These are phyloP conservation scores for Microbotryum saponariae DNA, from an alignment of 1,284 basidiomycete genomes.

Conservation along the genomic window DNA sequence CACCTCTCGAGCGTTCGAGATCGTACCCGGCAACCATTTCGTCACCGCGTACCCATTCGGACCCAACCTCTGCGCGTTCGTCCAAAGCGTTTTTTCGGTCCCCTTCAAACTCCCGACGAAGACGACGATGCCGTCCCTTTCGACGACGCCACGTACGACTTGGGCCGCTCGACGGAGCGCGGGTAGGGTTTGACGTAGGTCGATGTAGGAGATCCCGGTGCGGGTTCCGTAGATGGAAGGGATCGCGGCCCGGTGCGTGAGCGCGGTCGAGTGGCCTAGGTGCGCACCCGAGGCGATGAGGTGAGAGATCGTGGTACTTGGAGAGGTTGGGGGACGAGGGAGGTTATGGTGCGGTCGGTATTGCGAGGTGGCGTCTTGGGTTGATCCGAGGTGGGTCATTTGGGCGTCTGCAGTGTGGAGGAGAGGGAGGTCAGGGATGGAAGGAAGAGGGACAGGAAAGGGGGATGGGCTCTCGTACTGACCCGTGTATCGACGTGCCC, in stretches of 20 bases:
- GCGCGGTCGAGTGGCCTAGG: slow-evolving; percentile 74
- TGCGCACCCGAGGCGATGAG: slow-evolving; percentile 89
- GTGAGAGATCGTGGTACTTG: slow-evolving; percentile 71
- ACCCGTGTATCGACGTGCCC: slow-evolving; percentile 20
- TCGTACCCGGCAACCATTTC: slow-evolving; percentile 85
- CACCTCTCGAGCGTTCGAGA: slow-evolving; percentile 74
- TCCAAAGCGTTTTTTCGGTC: slow-evolving; percentile 52
- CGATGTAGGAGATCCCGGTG: slow-evolving; percentile 84
- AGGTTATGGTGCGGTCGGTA: slow-evolving; percentile 68
- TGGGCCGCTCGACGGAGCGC: slow-evolving; percentile 82
- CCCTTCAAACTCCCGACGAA: slow-evolving; percentile 59
- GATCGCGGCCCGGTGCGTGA: slow-evolving; percentile 78
- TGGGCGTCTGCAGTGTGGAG: slow-evolving; percentile 25
- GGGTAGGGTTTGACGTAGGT: slow-evolving; percentile 88
- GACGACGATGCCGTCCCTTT: slow-evolving; percentile 74
- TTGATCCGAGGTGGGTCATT: slow-evolving; percentile 66
- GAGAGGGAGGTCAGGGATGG: neutral
- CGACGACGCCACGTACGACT: slow-evolving; percentile 72
- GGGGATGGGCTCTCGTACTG: neutral
- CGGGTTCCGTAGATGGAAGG: slow-evolving; percentile 93
- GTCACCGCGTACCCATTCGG: slow-evolving; percentile 68
- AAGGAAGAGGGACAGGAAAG: neutral
- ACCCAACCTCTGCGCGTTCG: slow-evolving; percentile 72
- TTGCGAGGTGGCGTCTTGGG: slow-evolving; percentile 59
- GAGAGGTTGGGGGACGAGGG: slow-evolving; percentile 55